These are phyloP conservation scores for Metschnikowia orientalis DNA, from an alignment of 805 yeast genomes.

Conservation along the genomic window DNA sequence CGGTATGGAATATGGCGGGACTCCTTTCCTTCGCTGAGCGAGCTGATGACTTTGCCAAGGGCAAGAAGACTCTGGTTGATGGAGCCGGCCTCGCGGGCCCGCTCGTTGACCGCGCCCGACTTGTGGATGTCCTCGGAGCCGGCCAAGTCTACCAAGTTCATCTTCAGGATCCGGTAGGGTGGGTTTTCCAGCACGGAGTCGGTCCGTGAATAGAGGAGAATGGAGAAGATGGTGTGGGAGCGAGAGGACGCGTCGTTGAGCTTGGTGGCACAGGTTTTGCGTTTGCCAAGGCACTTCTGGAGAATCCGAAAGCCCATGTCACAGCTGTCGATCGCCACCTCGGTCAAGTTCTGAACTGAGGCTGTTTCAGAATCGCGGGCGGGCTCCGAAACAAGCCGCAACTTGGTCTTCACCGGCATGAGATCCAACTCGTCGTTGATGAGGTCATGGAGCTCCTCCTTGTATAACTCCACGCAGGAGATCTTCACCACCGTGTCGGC, in stretches of 20 bases:
- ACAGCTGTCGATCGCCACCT: slow-evolving; percentile 51
- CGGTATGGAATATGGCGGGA: slow-evolving; percentile 74
- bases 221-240: slow-evolving; percentile 73
- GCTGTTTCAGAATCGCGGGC: slow-evolving; percentile 25
- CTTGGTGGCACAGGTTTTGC: slow-evolving; percentile 70
- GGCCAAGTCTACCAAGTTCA: slow-evolving; percentile 88
- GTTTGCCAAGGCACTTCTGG: slow-evolving; percentile 51
- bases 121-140: slow-evolving; percentile 87
- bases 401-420: slow-evolving; percentile 23
- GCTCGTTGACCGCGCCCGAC: slow-evolving; percentile 80
- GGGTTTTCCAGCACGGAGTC: slow-evolving; percentile 21
- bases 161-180: slow-evolving; percentile 48
- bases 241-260: slow-evolving; percentile 71
- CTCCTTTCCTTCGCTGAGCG: slow-evolving; percentile 28
- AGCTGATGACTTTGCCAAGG: slow-evolving; percentile 83
- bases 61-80: slow-evolving; percentile 86
- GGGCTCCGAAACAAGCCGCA: slow-evolving; percentile 13
- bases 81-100: slow-evolving; percentile 92
- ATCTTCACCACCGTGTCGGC: slow-evolving; percentile 64
- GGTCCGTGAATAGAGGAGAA: slow-evolving; percentile 47
- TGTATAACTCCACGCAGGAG: slow-evolving; percentile 81
- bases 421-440: slow-evolving; percentile 42
- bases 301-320: slow-evolving; percentile 54
- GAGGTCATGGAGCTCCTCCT: slow-evolving; percentile 78
- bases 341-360: slow-evolving; percentile 61